Evolutionary conservation across 1,284 basidiomycete genomes (phyloP), one percentile per base, ranked within the genome.

Genomic region (Leccinum brunneo-olivaceum): DNA sequence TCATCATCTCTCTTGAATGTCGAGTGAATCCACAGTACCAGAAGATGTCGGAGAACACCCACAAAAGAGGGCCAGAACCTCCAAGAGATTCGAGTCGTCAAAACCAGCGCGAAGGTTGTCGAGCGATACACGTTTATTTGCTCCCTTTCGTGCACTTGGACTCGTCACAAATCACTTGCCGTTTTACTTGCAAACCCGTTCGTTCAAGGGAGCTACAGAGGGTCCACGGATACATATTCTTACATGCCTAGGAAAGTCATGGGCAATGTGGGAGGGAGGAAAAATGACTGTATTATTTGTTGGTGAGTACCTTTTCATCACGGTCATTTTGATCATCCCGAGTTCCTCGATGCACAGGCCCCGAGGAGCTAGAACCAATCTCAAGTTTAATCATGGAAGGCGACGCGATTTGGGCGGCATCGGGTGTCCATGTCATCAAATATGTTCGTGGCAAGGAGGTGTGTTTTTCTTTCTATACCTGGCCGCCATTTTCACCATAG

Each of bases 211-310:
- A 25, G 82, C 90, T 7, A 80, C 85, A 0, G 85, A 88, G 35
- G 87, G 84, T 2, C 90, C 90, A 1, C 75, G 78, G 37, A 71
- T 92, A 47, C 84, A 91, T 53, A 72, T 98, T 38, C 68, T 97
- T 33, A 96, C 93, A 11, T 94, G 90, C 55, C 65, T 98, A 5
- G 95, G 95, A 12, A 79, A 75, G 50, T 83, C 88, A 53, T 98
- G 95, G 95, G 88, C 91, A 16, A 74, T 98, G 65, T 98, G 95
- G 95, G 92, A 97, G 58, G 92, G 91, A 11, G 88, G 83, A 25
- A 90, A 85, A 66, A 93, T 98, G 88, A 79, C 77, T 14, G 68
- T 98, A 37, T 72, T 98, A 36, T 98, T 98, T 62, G 91, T 96
- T 48, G 92, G 94, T 86, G 62, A 68, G 89, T 43, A 45, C 34